Evolutionary conservation across 179 eudicot species (phyloP).

Genomic region (Amaranthus tricolor): DNA sequence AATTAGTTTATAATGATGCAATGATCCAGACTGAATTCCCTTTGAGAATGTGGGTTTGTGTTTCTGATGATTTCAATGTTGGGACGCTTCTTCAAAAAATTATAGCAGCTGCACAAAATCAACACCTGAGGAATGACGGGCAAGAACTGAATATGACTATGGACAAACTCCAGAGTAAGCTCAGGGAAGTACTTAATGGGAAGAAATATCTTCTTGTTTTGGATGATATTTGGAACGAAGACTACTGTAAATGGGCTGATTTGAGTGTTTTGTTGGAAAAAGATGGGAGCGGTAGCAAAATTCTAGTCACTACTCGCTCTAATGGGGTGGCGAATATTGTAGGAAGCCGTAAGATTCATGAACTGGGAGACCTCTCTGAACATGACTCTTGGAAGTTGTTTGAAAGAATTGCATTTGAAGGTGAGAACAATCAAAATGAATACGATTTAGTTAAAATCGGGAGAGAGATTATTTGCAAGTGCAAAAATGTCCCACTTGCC

Average conservation of each 20-base stretch:
- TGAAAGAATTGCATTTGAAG: background rate
- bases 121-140: too few species aligned
- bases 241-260: background rate
- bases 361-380: constrained; percentile 6
- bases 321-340: background rate
- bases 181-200: background rate
- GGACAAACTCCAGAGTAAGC: background rate
- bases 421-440: background rate
- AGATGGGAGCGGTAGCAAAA: constrained; percentile 9
- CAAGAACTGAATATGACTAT: background rate
- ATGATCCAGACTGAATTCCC: constrained; percentile 6
- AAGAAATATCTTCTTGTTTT: constrained; percentile 15
- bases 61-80: constrained; percentile 24
- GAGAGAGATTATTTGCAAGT: constrained; percentile 6
- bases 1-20: constrained; percentile 15
- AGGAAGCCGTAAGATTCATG: background rate
- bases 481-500: constrained; percentile 10
- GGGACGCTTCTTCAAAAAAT: background rate
- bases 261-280: background rate
- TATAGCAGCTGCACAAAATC: background rate
- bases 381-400: constrained; percentile 14
- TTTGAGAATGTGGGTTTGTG: constrained; percentile 28
- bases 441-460: background rate
- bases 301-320: constrained; percentile 21
- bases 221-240: constrained; percentile 14